Evolutionary conservation across 2,329 filamentous ascomycete genomes (phyloP).

Genomic region (Corynespora cassiicola): DNA sequence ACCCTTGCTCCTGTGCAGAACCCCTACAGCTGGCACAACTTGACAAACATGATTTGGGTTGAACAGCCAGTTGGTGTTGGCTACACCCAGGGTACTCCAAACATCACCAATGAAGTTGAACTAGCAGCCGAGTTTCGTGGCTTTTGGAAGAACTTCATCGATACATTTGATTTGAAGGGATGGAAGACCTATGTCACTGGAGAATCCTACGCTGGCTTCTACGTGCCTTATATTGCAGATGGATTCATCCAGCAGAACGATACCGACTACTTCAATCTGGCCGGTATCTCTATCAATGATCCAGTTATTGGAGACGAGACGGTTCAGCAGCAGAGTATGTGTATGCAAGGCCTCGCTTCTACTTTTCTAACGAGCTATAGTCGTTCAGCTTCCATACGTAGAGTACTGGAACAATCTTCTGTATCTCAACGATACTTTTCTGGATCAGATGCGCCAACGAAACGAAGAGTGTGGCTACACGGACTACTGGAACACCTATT

Average conservation of each 20-base stretch:
- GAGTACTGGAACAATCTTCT: slow-evolving; percentile 51
- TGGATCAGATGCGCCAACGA: slow-evolving; percentile 39
- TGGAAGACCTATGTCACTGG: slow-evolving; percentile 63
- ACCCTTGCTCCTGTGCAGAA: slow-evolving; percentile 71
- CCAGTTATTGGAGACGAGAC: slow-evolving; percentile 52
- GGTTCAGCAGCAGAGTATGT: slow-evolving; percentile 43
- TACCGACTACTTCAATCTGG: slow-evolving; percentile 59
- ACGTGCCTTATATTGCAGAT: slow-evolving; percentile 64
- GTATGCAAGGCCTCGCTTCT: neutral
- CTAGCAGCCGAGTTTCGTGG: slow-evolving; percentile 55
- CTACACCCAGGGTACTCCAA: slow-evolving; percentile 50
- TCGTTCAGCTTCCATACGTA: slow-evolving; percentile 42
- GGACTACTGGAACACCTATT: slow-evolving; percentile 40
- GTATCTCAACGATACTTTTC: slow-evolving; percentile 52
- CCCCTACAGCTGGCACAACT: slow-evolving; percentile 70
- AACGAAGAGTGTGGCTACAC: slow-evolving; percentile 47
- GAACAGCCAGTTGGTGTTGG: slow-evolving; percentile 58
- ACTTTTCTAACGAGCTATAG: slow-evolving; percentile 16
- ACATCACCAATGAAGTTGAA: slow-evolving; percentile 56
- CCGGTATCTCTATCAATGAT: slow-evolving; percentile 58
- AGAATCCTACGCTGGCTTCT: slow-evolving; percentile 63
- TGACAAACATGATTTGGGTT: slow-evolving; percentile 52
- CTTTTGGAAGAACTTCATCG: slow-evolving; percentile 63
- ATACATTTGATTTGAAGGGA: slow-evolving; percentile 61
- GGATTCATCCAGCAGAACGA: slow-evolving; percentile 62